Conservation (phyloP, 2,329 filamentous ascomycete species). For the Dactylellina cionopaga region DNA sequence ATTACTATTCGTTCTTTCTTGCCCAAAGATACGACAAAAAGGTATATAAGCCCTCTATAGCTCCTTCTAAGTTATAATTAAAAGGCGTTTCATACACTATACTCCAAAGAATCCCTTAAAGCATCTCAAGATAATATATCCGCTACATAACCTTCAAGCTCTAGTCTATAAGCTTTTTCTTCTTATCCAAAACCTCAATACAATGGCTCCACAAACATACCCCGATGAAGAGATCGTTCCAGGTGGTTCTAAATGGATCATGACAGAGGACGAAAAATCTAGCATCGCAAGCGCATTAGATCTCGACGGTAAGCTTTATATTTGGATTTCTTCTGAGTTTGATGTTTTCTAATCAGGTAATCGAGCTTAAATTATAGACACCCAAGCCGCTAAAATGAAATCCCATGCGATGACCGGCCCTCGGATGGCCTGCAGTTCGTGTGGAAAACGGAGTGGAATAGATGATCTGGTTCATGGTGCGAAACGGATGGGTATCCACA, state of each 20-base stretch:
- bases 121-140: too few relatives aligned
- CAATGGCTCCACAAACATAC: too few relatives aligned
- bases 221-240: not conserved
- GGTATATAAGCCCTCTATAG: too few relatives aligned
- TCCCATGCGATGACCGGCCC: not conserved
- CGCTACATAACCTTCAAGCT: too few relatives aligned
- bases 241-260: slow-evolving; percentile 9
- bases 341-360: not conserved
- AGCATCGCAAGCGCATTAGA: not conserved
- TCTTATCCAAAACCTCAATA: too few relatives aligned
- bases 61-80: too few relatives aligned
- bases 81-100: too few relatives aligned
- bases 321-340: not conserved
- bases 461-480: slow-evolving; percentile 5
- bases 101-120: too few relatives aligned
- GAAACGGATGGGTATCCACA: not conserved
- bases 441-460: slow-evolving; percentile 14
- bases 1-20: too few relatives aligned
- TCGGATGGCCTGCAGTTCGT: slow-evolving; percentile 11
- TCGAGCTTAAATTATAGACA: not conserved
- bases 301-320: not conserved
- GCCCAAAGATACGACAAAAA: too few relatives aligned
- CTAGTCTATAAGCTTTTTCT: too few relatives aligned
- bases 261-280: slow-evolving; percentile 5
- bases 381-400: slow-evolving; percentile 2